A percentile compares a stretch with the other conserved stretches of the same genome.
phyloP scores from a whole-genome alignment of 2,329 filamentous ascomycete genomes.

The Ophiosphaerella narmari region DNA sequence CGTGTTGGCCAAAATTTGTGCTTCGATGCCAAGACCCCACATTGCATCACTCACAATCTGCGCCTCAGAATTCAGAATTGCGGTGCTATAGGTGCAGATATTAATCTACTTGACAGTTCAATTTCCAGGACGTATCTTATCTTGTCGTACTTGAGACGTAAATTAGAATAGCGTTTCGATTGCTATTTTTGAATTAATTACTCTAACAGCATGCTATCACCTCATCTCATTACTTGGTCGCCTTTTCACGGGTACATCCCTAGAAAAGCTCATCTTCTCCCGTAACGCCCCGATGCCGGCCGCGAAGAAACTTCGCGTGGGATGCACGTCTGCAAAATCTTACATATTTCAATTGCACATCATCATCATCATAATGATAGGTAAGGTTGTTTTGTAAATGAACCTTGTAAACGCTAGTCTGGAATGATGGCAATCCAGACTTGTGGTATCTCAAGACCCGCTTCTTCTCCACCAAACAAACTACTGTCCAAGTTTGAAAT shows the following conservation, averaged over 20 bases:
- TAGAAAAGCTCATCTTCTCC: not conserved
- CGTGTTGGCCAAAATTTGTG: conserved; percentile 30
- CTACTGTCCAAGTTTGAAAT: conserved; percentile 15
- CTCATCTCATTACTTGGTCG: not conserved
- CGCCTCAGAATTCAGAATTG: not conserved
- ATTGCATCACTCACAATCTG: conserved; percentile 12
- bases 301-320: not conserved
- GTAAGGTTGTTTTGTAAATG: not conserved
- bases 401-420: conserved; percentile 6
- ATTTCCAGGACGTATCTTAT: too few relatives aligned
- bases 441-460: conserved; percentile 19
- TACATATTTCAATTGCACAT: not conserved
- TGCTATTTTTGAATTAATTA: too few relatives aligned
- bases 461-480: conserved; percentile 27
- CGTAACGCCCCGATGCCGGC: conserved; percentile 6
- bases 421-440: conserved; percentile 12
- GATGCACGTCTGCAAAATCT: not conserved
- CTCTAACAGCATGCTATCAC: conserved; percentile 1
- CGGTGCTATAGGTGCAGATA: not conserved
- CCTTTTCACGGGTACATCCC: not conserved
- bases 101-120: too few relatives aligned
- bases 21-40: conserved; percentile 31
- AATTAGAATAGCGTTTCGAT: too few relatives aligned
- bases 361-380: conserved; percentile 2
- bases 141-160: too few relatives aligned